Conservation (phyloP, 805 yeast species). For the Soucietia sequanensis region DNA sequence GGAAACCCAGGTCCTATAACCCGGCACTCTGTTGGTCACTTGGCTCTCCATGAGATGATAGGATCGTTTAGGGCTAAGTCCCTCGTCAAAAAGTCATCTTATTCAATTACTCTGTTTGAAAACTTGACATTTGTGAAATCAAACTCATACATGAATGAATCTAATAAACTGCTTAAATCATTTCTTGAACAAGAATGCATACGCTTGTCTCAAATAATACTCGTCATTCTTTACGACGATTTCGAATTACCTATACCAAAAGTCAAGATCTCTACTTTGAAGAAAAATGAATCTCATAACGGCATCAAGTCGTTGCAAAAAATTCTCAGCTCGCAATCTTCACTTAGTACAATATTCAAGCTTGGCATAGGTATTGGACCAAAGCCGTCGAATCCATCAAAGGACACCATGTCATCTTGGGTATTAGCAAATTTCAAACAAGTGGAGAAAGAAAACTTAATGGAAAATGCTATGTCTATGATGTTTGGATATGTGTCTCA, state of each 20-base stretch:
- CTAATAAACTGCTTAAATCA: conserved; percentile 26
- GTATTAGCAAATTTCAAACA: conserved; percentile 34
- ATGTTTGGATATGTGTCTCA: conserved; percentile 18
- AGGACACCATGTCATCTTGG: conserved; percentile 38
- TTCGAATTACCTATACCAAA: conserved; percentile 33
- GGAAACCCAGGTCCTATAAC: conserved; percentile 42
- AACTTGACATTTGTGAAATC: conserved; percentile 33
- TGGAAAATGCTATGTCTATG: conserved; percentile 11
- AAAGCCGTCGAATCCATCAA: conserved; percentile 34
- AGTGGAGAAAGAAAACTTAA: conserved; percentile 20
- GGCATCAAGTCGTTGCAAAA: conserved; percentile 30
- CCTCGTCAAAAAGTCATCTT: conserved; percentile 24
- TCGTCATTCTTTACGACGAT: conserved; percentile 37
- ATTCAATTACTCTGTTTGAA: conserved; percentile 23
- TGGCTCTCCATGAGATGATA: conserved; percentile 25
- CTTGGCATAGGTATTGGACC: conserved; percentile 44
- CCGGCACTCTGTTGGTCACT: conserved; percentile 43
- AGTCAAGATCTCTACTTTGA: conserved; percentile 27
- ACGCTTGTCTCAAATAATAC: conserved; percentile 7
- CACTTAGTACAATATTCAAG: conserved; percentile 17
- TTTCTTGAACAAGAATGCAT: conserved; percentile 19
- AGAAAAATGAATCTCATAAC: conserved; percentile 39
- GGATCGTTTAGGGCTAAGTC: conserved; percentile 27
- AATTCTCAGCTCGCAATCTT: background rate
- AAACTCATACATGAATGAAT: conserved; percentile 41